A percentile compares a stretch with the other conserved stretches of the same genome.
phyloP scores from a whole-genome alignment of 106 monocot genomes.

The Dioscorea zingiberensis region DNA sequence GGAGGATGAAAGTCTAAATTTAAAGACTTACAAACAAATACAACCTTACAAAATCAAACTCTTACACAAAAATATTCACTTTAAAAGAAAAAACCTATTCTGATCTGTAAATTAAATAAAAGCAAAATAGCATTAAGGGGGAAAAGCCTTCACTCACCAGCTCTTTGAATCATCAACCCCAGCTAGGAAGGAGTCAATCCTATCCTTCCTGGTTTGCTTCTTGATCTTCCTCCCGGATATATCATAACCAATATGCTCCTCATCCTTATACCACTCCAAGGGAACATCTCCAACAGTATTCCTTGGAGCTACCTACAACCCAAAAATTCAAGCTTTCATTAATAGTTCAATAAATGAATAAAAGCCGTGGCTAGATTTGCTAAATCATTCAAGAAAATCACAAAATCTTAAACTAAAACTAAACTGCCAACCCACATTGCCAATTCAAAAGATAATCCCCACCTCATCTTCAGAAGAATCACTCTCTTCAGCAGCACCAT shows the following conservation, averaged over 20 bases:
- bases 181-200: conserved; percentile 71
- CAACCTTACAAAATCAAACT: no score
- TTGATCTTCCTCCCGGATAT: conserved; percentile 75
- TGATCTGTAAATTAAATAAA: no score
- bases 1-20: no score
- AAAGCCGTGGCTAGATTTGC: not conserved
- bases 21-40: no score
- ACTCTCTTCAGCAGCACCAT: conserved; percentile 38
- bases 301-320: conserved; percentile 57
- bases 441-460: not conserved
- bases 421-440: not conserved
- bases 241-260: conserved; percentile 97
- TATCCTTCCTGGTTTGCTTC: conserved; percentile 77
- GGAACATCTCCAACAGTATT: conserved; percentile 92
- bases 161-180: conserved; percentile 78
- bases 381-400: not conserved
- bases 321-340: conserved; percentile 1
- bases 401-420: not conserved
- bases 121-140: no score
- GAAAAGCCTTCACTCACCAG: conserved; percentile 40
- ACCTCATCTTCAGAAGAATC: conserved; percentile 99
- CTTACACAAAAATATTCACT: no score
- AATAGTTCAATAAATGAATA: not conserved
- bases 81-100: no score
- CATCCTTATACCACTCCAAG: conserved; percentile 83